Evolutionary conservation across 2,329 filamentous ascomycete genomes (phyloP), one percentile per base, ranked within the genome.

Genomic region (Elsinoe australis): DNA sequence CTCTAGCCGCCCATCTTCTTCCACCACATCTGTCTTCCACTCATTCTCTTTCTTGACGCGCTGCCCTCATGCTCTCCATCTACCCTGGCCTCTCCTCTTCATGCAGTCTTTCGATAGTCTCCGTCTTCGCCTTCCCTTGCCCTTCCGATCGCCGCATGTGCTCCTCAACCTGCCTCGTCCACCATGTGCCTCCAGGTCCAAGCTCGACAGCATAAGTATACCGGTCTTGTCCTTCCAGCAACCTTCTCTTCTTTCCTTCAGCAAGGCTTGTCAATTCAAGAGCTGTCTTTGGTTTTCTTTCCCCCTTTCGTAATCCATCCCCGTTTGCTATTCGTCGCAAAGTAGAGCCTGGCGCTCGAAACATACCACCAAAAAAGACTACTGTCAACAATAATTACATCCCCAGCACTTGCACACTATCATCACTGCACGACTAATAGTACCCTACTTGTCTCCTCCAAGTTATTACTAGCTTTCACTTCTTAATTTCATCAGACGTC

Each of bases 211-310:
- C 51, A 54, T 53, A 50, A 52, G 51, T 52, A 53, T 51, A 52
- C 24, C 38, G 21, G 15, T 47, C 19, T 51, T 10, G 53, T 53
- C 57, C 51, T 50, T 54, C 50, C 45, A 45, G 10, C 24, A 45
- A 12, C 59, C 58, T 57, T 53, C 59, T 63, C 62, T 59, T 63
- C 60, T 69, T 51, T 42, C 46, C 66, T 68, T 65, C 67, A 73
- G 70, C 70, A 71, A 73, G 70, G 45, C 67, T 59, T 70, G 67
- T 71, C 64, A 71, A 71, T 58, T 64, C 58, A 57, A 69, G 70
- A 72, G 68, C 67, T 71, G 69, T 65, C 63, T 66, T 59, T 68
- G 68, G 62, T 66, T 64, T 58, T 56, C 58, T 58, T 53, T 61
- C 59, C 63, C 63, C 63, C 61, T 60, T 64, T 60, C 60, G 59